Evolutionary conservation across 768 basidiomycete species (phyloP), one percentile per base, ranked within the genome.

Genomic region (Amylocystis lapponica): DNA sequence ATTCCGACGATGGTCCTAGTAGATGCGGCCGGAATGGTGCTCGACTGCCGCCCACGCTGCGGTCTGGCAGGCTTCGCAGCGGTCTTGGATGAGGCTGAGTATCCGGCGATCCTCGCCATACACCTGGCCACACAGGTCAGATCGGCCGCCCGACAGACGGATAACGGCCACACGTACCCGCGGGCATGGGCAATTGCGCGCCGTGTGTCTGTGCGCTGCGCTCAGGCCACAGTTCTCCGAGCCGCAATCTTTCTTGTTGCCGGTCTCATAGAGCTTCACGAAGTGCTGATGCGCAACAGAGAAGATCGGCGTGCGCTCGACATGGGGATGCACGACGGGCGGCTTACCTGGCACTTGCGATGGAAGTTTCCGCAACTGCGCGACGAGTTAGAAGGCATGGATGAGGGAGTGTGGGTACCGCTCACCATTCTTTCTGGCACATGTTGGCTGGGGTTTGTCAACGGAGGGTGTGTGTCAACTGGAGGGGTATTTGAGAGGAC

Each of bases 321-420:
- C n/a, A n/a, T n/a, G n/a, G n/a, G n/a, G 5, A 3, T 13, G n/a
- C 17, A 22, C 16, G 31, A 34, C 20, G 19, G n/a, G 38, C 9
- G 12, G 29, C 51, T 29, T 41, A 57, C 58, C 47, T 57, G 42
- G 52, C 59, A 60, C 26, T 51, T 53, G 47, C 59, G 56, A 41
- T 60, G 56, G 50, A 55, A 58, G 49, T 60, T 59, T 38, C 58
- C 58, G 43, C 54, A 57, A 50, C 58, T 59, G 43, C n/a, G 23
- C 19, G 10, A 4, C n/a, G n/a, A n/a, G n/a, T n/a, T n/a, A n/a
- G n/a, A n/a, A n/a, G n/a, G n/a, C n/a, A n/a, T n/a, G n/a, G n/a
- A n/a, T n/a, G 13, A n/a, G 23, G 13, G 16, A 11, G 10, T 35
- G 17, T 11, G 17, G 7, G 35, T 19, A 23, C 33, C 43, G 36